Evolutionary conservation across 2,329 filamentous ascomycete genomes (phyloP), one percentile per base, ranked within the genome.

Genomic region (Calonectria multiphialidica): DNA sequence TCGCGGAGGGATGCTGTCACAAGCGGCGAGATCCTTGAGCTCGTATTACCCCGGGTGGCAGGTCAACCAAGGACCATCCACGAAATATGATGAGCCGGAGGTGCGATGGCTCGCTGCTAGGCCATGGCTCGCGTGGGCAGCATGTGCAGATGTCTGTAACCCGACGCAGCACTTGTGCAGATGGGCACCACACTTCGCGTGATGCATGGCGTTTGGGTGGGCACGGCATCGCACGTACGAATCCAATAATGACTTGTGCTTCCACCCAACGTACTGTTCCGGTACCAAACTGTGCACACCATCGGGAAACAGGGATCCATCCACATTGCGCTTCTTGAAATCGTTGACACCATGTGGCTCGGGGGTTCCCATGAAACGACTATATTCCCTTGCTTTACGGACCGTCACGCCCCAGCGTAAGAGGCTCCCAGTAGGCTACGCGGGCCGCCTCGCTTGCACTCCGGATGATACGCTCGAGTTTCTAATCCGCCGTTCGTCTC

Each of bases 31-130:
- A 68, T 68, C 68, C 18, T 49, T 50, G 37, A 64, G 57, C 61
- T 71, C 66, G 76, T 78, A 76, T 73, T 72, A 78, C 75, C 74
- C 70, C 72, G 75, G 77, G 70, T 76, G 67, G 71, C 66, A 77
- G 77, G 72, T 76, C 75, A 76, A 73, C 68, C 76, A 73, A 61
- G 44, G 65, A 68, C 62, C 70, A 76, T 77, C 71, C 74, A 74
- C 50, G 62, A 57, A 64, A 47, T 67, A 49, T 47, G 49, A 66
- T 53, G 42, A 45, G 25, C 25, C 21, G 70, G 74, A 66, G 67
- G 71, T 70, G 69, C 72, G 71, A 68, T 49, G 44, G 63, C 47
- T 67, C 30, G 25, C 62, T 75, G 71, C 71, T 57, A 75, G 71
- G 68, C 71, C 53, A 74, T 72, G 69, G 74, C 76, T 79, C 66